Base-by-base conservation (phyloP, 768 basidiomycete species). In the Mrakia gelida region DNA sequence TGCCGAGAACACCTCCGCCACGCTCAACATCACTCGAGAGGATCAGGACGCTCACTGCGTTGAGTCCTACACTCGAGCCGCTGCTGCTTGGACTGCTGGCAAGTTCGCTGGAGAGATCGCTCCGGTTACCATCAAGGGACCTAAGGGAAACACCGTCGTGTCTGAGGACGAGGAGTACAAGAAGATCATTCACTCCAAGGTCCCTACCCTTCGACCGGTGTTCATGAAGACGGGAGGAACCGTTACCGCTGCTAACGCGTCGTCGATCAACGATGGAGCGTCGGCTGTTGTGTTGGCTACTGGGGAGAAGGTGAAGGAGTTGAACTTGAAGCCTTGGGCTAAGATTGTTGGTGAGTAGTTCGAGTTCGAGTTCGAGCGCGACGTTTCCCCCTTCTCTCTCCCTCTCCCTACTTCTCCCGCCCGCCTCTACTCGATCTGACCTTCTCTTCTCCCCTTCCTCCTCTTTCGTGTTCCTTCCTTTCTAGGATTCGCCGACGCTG, bases 91-190 rank as follows among this genome's bases (percentile, higher is more conserved):
- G 95, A 89, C 90, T 81, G 87, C 87, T 15, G 95, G 95, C 74
- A 89, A 87, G 45, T 99, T 95, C 84, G 88, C 90, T 79, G 90
- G 89, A 18, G 96, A 99, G 87, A 89, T 98, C 73, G 93, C 91
- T 0, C 93, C 94, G 5, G 89, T 98, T 18, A 91, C 91, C 11
- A 89, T 98, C 86, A 98, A 97, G 87, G 93, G 94, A 61, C 77
- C 81, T 71, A 85, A 85, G 80, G 86, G 86, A 32, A 93, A 96
- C 83, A 91, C 89, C 43, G 84, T 97, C 72, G 89, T 99, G 65
- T 88, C 88, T 80, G 95, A 98, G 86, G 97, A 99, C 82, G 97
- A 99, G 85, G 97, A 98, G 83, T 98, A 94, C 88, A 98, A 95
- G 88, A 92, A 94, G 81, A 90, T 99, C 80, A 89, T 96, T 82